Base-by-base conservation (phyloP, 2,329 filamentous ascomycete genomes). In the Dothideomycetidae sp. region DNA sequence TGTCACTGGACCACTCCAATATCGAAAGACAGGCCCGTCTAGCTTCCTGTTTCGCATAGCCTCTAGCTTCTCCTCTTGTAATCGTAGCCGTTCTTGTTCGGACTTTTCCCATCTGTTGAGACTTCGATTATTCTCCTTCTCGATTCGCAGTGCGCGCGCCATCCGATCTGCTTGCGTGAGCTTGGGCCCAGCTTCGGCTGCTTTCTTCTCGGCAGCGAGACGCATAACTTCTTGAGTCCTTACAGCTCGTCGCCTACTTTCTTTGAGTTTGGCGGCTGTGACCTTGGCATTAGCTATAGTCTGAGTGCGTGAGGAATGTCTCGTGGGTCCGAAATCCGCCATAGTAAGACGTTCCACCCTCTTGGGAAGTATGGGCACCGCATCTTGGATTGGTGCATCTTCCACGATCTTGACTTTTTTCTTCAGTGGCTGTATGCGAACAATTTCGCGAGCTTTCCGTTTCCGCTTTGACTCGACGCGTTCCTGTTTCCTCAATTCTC, bases 31-130 rank as follows among this genome's bases (percentile, higher is more conserved):
- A 0, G 90, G 84, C 0, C 90, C 90, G 37, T 88, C 78, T 5
- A 96, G 69, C 35, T 81, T 83, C 33, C 86, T 75, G 54, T 85
- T 83, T 50, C 93, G 81, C 48, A 96, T 65, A 10, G 88, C 90
- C 28, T 88, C 85, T 33, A 96, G 66, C 59, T 81, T 88, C 29
- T 77, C 80, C 45, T 75, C 72, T 43, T 88, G 72, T 52, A 93
- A 81, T 50, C 88, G 83, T 47, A 86, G 81, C 41, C 88, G 75
- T 54, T 80, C 76, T 59, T 84, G 85, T 61, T 98, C 90, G 5
- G 84, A 82, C 56, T 84, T 80, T 57, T 96, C 86, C 86, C 88
- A 96, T 39, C 83, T 71, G 53, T 88, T 94, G 52, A 93, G 62
- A 57, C 80, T 96, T 67, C 83, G 92, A 48, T 79, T 73, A 57